phyloP scores from a whole-genome alignment of 1,284 basidiomycete genomes.

The Cryptococcus maquisensis region DNA sequence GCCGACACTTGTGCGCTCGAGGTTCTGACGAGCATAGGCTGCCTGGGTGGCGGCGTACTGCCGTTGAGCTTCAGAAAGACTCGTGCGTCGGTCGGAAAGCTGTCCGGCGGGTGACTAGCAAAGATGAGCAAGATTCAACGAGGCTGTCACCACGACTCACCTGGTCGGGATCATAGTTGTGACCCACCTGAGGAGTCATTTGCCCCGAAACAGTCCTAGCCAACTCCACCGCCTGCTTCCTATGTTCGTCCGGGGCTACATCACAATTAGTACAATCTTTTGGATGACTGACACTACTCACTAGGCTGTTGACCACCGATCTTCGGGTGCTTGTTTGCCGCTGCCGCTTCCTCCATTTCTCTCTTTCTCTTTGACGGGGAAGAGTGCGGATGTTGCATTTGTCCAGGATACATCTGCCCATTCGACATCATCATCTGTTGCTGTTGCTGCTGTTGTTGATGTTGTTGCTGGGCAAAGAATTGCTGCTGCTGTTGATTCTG shows the following conservation, averaged over 20 bases:
- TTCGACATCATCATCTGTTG: not conserved
- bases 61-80: slow-evolving; percentile 14
- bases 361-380: slow-evolving; percentile 11
- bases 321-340: slow-evolving; percentile 12
- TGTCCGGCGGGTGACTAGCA: not conserved
- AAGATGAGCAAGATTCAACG: not conserved
- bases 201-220: slow-evolving; percentile 16
- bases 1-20: slow-evolving; percentile 6
- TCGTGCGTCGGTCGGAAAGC: not conserved
- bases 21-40: slow-evolving; percentile 18
- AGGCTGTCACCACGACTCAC: slow-evolving; percentile 5
- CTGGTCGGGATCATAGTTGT: slow-evolving; percentile 4
- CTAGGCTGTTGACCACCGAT: slow-evolving; percentile 15
- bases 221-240: slow-evolving; percentile 23
- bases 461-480: slow-evolving; percentile 5
- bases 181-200: slow-evolving; percentile 3
- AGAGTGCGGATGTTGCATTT: slow-evolving; percentile 3
- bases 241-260: slow-evolving; percentile 25
- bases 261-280: not conserved
- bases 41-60: slow-evolving; percentile 23
- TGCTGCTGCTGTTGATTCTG: slow-evolving; percentile 10
- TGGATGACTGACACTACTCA: slow-evolving; percentile 4
- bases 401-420: slow-evolving; percentile 7
- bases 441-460: slow-evolving; percentile 3
- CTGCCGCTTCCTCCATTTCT: slow-evolving; percentile 9